Conservation (phyloP, 768 basidiomycete species). For the Suillus subaureus region DNA sequence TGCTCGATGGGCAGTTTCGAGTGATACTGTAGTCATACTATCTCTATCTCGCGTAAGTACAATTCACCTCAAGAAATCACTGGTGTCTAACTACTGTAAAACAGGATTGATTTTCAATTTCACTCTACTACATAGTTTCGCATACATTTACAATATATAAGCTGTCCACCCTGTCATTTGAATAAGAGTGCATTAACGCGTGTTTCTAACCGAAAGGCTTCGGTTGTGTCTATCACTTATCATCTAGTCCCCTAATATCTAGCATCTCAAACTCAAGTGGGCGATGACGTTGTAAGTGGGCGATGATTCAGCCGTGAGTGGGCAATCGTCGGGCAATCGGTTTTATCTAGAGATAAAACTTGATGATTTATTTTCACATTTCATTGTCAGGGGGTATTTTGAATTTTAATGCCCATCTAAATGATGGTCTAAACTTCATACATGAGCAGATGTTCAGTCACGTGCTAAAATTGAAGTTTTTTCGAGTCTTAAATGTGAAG, state of each 20-base stretch:
- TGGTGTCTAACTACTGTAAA: background rate
- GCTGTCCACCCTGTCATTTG: no score
- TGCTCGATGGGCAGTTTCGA: constrained; percentile 1
- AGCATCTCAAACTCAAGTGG: background rate
- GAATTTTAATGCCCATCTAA: background rate
- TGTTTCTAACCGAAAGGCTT: no score
- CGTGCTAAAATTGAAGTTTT: background rate
- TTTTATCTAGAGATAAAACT: background rate
- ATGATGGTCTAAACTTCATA: constrained; percentile 4
- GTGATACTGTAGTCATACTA: constrained; percentile 5
- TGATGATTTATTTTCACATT: background rate
- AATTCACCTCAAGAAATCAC: background rate
- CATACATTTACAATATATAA: no score
- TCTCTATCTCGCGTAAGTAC: constrained; percentile 2
- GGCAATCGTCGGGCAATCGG: background rate
- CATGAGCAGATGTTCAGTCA: background rate
- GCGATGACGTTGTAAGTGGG: background rate
- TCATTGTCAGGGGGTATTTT: background rate
- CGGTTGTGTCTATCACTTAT: no score
- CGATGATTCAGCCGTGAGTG: background rate
- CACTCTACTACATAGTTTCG: background rate
- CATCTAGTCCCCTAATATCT: background rate
- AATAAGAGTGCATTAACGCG: no score
- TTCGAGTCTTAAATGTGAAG: background rate
- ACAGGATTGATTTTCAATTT: background rate